A percentile compares a stretch with the other conserved stretches of the same genome.
Evolutionary conservation across 2,329 filamentous ascomycete genomes (phyloP).

Genomic region (Fusarium sarcochroum): DNA sequence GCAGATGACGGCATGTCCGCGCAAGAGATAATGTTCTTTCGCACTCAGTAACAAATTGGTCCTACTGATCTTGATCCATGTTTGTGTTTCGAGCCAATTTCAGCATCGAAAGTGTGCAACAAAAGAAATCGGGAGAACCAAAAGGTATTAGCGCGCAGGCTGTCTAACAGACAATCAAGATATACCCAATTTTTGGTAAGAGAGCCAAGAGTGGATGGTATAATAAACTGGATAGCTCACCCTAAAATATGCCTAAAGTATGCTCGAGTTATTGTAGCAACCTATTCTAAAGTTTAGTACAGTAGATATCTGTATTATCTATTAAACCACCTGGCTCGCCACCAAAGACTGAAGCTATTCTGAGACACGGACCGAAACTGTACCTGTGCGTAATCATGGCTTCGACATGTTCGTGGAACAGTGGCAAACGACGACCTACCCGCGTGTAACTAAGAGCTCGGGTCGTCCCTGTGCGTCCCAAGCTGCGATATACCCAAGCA

Average conservation of each 20-base stretch:
- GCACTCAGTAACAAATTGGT: neutral
- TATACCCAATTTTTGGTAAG: too few species aligned
- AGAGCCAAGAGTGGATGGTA: too few species aligned
- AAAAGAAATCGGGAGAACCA: too few species aligned
- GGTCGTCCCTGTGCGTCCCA: conserved; percentile 29
- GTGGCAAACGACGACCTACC: conserved; percentile 9
- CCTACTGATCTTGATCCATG: neutral
- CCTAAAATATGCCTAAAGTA: too few species aligned
- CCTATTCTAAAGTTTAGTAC: too few species aligned
- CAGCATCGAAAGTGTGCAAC: conserved; percentile 17
- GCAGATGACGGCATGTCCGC: conserved; percentile 1
- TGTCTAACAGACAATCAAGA: too few species aligned
- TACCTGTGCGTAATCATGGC: conserved; percentile 17
- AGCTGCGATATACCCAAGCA: too few species aligned
- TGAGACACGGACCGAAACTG: conserved; percentile 29
- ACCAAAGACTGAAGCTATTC: conserved; percentile 9
- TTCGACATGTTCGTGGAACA: conserved; percentile 13
- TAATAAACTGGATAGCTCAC: too few species aligned
- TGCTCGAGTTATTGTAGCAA: too few species aligned
- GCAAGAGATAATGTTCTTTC: neutral
- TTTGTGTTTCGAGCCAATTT: conserved; percentile 14
- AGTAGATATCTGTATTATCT: too few species aligned
- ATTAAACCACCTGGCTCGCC: conserved; percentile 1
- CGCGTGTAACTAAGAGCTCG: conserved; percentile 10
- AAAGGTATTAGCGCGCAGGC: too few species aligned